Evolutionary conservation across 257 asterid species (phyloP), one percentile per base, ranked within the genome.

Genomic region (Nicotiana knightiana): DNA sequence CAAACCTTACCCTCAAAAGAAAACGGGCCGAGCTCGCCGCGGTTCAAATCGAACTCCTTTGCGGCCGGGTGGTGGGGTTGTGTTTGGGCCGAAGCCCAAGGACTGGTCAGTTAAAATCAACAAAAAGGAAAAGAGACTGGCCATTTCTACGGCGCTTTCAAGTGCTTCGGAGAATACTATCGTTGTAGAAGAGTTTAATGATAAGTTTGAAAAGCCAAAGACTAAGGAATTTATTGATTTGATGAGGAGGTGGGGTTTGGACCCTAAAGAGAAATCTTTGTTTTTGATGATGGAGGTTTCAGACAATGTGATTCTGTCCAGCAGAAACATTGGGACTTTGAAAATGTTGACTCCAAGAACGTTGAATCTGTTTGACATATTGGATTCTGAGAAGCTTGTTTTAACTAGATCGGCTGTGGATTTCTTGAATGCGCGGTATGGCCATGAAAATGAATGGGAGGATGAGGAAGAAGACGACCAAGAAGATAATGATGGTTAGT

Each of bases 321-420:
- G 97, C 65, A 85, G 99, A 57, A 94, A 96, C 80, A 76, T 96
- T 7, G 91, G 93, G 77, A 96, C 97, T 3, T 46, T 96, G 91
- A 96, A 94, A 70, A 88, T 96, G 94, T 86, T 94, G 86, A 94
- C 99, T 17, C 99, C 99, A 0, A 89, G 99, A 87, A 96, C 97
- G 11, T 83, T 96, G 84, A 96, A 96, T 84, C 54, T 96, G 89
- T 96, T 94, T 67, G 99, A 96, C 83, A 87, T 96, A 84, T 86
- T 96, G 93, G 93, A 96, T 86, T 80, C 97, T 0, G 97, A 96
- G 86, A 96, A 86, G 83, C 83, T 94, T 87, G 89, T 96, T 48
- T 90, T 94, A 6, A 93, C 97, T 0, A 90, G 89, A 73, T 94
- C 89, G 3, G 99, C 98, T 1, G 95, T 91, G 13, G 95, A 93